phyloP scores from a whole-genome alignment of 208 protist species.

The Crithidia brevicula region DNA sequence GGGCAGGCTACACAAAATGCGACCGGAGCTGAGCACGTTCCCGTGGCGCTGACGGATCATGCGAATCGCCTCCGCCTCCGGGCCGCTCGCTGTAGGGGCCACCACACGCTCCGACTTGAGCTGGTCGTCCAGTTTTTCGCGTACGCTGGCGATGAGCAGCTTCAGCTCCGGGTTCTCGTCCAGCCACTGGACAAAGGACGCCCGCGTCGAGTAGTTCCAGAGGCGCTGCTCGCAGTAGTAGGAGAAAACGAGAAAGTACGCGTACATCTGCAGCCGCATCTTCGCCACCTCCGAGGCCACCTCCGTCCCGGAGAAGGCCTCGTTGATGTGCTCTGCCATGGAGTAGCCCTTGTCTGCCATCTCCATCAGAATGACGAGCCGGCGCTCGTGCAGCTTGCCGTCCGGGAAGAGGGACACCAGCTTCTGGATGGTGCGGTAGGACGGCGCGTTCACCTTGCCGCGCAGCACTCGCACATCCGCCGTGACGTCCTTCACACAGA shows the following conservation, averaged over 20 bases:
- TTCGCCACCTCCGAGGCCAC: constrained; percentile 63
- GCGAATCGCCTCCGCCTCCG: constrained; percentile 50
- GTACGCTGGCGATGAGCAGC: constrained; percentile 73
- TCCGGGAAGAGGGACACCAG: constrained; percentile 88
- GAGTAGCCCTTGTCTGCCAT: constrained; percentile 88
- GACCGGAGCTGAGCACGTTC: constrained; percentile 82
- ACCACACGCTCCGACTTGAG: constrained; percentile 72
- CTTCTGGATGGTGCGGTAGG: constrained; percentile 88
- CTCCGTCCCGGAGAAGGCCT: constrained; percentile 64
- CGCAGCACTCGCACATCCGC: constrained; percentile 74
- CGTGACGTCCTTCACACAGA: constrained; percentile 73
- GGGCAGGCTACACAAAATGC: constrained; percentile 79
- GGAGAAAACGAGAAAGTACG: constrained; percentile 85
- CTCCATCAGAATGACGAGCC: constrained; percentile 80
- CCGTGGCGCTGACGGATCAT: constrained; percentile 67
- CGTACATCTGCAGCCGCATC: constrained; percentile 87
- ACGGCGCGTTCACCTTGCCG: constrained; percentile 42
- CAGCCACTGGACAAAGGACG: constrained; percentile 74
- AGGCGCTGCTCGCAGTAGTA: constrained; percentile 91
- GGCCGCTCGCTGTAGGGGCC: constrained; percentile 38
- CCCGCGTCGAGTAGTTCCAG: constrained; percentile 66
- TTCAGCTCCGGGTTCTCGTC: constrained; percentile 66
- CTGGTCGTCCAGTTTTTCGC: constrained; percentile 77
- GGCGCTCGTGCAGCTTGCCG: constrained; percentile 86
- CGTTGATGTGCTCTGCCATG: constrained; percentile 84